A percentile compares a stretch with the other conserved stretches of the same genome.
These are phyloP conservation scores for Anisogramma anomala DNA, from an alignment of 2,329 filamentous ascomycete genomes.

Conservation along the genomic window DNA sequence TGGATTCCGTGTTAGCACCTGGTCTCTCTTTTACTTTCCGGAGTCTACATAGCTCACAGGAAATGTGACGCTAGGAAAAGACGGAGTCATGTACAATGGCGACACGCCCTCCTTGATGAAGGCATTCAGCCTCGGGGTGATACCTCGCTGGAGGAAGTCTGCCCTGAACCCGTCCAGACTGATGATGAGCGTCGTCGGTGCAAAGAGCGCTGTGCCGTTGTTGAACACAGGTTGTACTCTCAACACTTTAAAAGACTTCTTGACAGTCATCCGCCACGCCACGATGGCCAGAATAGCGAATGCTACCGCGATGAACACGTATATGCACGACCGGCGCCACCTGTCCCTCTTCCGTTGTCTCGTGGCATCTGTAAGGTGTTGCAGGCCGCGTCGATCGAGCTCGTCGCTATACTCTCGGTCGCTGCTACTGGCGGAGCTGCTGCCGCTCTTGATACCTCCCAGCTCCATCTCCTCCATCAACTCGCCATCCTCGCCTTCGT, in stretches of 20 bases:
- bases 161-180: conserved; percentile 93
- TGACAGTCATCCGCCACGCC: conserved; percentile 47
- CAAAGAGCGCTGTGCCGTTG: conserved; percentile 85
- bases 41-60: conserved; percentile 35
- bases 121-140: conserved; percentile 71
- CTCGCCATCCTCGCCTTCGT: conserved; percentile 56
- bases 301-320: conserved; percentile 38
- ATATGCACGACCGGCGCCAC: conserved; percentile 42
- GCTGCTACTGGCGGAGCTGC: conserved; percentile 52
- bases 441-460: conserved; percentile 58
- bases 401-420: conserved; percentile 49
- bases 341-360: conserved; percentile 39
- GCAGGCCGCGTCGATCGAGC: conserved; percentile 41
- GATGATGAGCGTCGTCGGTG: conserved; percentile 83
- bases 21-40: neutral
- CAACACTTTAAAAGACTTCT: conserved; percentile 22
- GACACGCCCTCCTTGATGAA: conserved; percentile 78
- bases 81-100: conserved; percentile 83
- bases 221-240: conserved; percentile 32
- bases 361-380: conserved; percentile 36
- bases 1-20: neutral
- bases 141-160: conserved; percentile 72
- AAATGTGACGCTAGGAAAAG: conserved; percentile 93
- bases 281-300: conserved; percentile 45
- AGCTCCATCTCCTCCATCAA: conserved; percentile 90